A percentile compares a stretch with the other conserved stretches of the same genome.
phyloP scores from a whole-genome alignment of 768 basidiomycete species.

The Cyclocybe cylindracea region DNA sequence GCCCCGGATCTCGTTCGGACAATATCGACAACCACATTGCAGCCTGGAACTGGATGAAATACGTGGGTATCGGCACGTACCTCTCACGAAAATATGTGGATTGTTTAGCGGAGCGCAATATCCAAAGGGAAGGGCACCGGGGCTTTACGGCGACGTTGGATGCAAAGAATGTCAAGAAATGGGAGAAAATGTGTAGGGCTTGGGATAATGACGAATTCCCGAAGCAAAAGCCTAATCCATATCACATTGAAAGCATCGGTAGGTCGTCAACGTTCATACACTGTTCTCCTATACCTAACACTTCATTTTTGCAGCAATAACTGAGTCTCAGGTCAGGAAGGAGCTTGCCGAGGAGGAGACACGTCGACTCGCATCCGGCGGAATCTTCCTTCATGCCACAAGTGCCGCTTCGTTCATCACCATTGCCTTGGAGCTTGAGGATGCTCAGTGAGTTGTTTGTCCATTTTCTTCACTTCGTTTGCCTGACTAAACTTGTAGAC shows the following conservation, averaged over 20 bases:
- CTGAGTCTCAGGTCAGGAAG: constrained; percentile 1
- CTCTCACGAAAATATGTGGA: not conserved
- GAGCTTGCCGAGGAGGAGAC: constrained; percentile 8
- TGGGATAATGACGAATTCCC: too few species aligned
- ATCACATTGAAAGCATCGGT: too few species aligned
- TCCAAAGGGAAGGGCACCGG: too few species aligned
- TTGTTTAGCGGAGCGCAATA: not conserved
- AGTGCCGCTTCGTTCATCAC: constrained; percentile 6
- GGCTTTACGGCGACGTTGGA: not conserved
- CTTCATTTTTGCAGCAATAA: constrained; percentile 4
- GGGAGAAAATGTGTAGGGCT: too few species aligned
- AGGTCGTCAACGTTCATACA: too few species aligned
- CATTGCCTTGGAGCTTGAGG: constrained; percentile 12
- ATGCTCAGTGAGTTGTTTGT: constrained; percentile 13
- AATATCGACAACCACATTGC: constrained; percentile 24
- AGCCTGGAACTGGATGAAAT: constrained; percentile 26
- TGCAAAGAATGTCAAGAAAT: too few species aligned
- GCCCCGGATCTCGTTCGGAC: constrained; percentile 21
- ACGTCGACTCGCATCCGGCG: not conserved
- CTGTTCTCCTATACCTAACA: too few species aligned
- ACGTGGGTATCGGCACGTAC: constrained; percentile 5
- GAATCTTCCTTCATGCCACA: constrained; percentile 1
- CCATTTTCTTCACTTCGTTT: too few species aligned
- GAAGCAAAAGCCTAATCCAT: too few species aligned
- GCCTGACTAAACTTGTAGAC: too few species aligned